Percentiles rank a stretch among this genome's conserved stretches.
Conservation (phyloP, 2,329 filamentous ascomycete genomes). For the Diaporthe capsici region DNA sequence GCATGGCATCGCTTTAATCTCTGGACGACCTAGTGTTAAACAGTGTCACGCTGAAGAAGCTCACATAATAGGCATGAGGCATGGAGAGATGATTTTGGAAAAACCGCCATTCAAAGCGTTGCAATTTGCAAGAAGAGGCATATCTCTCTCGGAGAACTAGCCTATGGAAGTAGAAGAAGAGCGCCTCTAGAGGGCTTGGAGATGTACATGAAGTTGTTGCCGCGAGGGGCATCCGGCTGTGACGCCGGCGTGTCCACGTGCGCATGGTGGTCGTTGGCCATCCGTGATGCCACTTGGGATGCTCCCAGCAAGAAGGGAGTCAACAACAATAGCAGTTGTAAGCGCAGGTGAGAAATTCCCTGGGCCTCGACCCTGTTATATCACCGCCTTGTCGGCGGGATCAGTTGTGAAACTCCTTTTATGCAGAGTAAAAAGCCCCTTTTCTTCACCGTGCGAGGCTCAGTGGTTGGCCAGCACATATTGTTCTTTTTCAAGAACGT, state of each 20-base stretch:
- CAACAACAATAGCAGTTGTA: not conserved
- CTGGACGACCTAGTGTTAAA: not conserved
- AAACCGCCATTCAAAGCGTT: slow-evolving; percentile 17
- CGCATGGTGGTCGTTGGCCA: not conserved
- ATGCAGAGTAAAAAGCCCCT: not conserved
- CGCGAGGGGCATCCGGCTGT: not conserved
- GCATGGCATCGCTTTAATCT: not conserved
- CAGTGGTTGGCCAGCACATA: not conserved
- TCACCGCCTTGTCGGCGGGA: slow-evolving; percentile 11
- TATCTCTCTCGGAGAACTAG: slow-evolving; percentile 24
- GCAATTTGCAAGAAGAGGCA: slow-evolving; percentile 14
- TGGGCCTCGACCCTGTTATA: not conserved
- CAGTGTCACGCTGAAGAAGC: not conserved
- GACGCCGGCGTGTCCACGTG: not conserved
- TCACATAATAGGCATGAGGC: not conserved
- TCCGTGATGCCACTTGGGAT: not conserved
- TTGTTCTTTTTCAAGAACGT: not conserved
- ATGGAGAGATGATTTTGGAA: not conserved
- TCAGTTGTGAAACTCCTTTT: not conserved
- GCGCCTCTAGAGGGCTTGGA: not conserved
- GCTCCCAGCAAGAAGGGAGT: not conserved
- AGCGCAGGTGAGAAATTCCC: not conserved
- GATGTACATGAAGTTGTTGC: slow-evolving; percentile 10
- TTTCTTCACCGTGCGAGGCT: not conserved
- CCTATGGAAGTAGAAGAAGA: slow-evolving; percentile 4